Conservation (phyloP, 2,329 filamentous ascomycete genomes). For the Aspergillus sp. region DNA sequence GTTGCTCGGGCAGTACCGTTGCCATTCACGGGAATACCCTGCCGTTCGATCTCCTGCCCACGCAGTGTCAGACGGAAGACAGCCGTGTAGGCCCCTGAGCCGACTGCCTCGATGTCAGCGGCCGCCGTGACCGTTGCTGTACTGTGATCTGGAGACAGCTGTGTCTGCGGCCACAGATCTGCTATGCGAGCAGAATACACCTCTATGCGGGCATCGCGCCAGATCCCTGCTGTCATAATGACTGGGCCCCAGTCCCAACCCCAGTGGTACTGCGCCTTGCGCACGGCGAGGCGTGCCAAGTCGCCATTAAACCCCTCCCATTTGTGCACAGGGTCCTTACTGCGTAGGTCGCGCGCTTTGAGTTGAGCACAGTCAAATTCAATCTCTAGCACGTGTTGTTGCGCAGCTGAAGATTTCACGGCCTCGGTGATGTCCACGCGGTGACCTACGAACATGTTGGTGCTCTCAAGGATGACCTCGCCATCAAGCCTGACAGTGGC, state of each 20-base stretch:
- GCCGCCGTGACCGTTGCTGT: conserved; percentile 38
- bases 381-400: conserved; percentile 47
- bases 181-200: conserved; percentile 59
- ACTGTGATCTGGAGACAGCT: conserved; percentile 43
- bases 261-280: conserved; percentile 70
- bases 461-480: conserved; percentile 62
- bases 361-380: conserved; percentile 50
- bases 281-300: conserved; percentile 47
- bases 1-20: conserved; percentile 29
- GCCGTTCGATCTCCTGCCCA: neutral
- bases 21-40: neutral
- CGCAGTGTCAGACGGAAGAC: neutral
- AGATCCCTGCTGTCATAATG: conserved; percentile 62
- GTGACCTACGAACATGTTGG: conserved; percentile 78
- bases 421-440: conserved; percentile 64
- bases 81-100: neutral
- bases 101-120: conserved; percentile 28
- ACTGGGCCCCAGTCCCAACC: conserved; percentile 72
- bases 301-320: conserved; percentile 51
- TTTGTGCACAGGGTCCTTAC: conserved; percentile 44
- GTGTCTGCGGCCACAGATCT: conserved; percentile 53
- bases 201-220: conserved; percentile 67
- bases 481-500: conserved; percentile 71
- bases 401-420: conserved; percentile 38
- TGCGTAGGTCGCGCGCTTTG: conserved; percentile 45